Evolutionary conservation across 1,284 basidiomycete species (phyloP).

Genomic region (Ustilago trichophora): DNA sequence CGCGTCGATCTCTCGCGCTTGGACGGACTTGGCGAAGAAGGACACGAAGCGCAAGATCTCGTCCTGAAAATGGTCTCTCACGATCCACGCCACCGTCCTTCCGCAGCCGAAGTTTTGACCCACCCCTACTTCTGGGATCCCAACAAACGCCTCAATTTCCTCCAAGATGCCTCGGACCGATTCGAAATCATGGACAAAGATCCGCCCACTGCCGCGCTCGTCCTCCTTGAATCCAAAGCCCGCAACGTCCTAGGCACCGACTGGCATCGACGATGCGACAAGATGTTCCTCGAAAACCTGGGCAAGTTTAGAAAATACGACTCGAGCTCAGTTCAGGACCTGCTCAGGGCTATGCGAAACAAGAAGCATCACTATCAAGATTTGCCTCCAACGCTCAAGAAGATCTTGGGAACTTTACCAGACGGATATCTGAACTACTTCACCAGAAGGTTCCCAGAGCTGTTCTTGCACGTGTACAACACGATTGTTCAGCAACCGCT

Average conservation of each 20-base stretch:
- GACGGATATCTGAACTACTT: conserved; percentile 93
- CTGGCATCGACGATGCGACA: conserved; percentile 88
- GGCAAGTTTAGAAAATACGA: conserved; percentile 97
- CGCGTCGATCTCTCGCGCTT: conserved; percentile 50
- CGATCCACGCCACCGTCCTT: conserved; percentile 73
- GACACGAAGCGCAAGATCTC: conserved; percentile 62
- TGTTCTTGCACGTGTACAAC: conserved; percentile 90
- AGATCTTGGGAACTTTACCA: conserved; percentile 86
- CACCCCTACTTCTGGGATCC: conserved; percentile 98
- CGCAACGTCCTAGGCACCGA: conserved; percentile 70
- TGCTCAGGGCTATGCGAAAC: conserved; percentile 90
- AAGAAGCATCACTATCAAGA: conserved; percentile 99
- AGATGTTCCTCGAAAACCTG: conserved; percentile 87
- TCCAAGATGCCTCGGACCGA: conserved; percentile 95
- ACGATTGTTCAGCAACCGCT: conserved; percentile 73
- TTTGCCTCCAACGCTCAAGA: conserved; percentile 85
- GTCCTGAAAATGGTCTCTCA: conserved; percentile 57
- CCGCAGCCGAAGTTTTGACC: conserved; percentile 82
- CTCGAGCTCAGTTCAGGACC: conserved; percentile 85
- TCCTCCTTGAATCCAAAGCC: conserved; percentile 75
- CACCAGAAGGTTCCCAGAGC: conserved; percentile 84
- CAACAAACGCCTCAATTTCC: conserved; percentile 83
- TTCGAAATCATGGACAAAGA: conserved; percentile 92
- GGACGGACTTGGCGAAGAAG: conserved; percentile 60
- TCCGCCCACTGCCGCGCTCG: conserved; percentile 80